Evolutionary conservation across 176 grass and related monocot genomes (phyloP).

Genomic region (Elaeis guineensis): DNA sequence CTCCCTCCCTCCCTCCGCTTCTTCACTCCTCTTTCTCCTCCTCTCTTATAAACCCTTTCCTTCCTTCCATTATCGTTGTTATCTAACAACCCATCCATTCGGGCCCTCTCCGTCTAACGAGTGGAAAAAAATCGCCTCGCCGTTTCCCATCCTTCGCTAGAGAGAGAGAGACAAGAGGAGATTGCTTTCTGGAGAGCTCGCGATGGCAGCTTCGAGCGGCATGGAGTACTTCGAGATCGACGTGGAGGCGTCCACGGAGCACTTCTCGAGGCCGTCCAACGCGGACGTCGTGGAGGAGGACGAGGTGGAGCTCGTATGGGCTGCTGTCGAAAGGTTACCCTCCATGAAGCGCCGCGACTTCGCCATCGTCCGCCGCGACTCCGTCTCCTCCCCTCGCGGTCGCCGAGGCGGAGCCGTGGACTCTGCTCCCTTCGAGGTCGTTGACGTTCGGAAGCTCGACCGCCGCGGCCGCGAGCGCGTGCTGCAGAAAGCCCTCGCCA

Average conservation of each 20-base stretch:
- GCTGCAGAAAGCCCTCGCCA: conserved; percentile 48
- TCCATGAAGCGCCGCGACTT: conserved; percentile 20
- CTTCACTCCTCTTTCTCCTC: no score
- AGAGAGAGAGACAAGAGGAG: no score
- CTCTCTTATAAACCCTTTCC: no score
- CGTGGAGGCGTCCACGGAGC: background rate
- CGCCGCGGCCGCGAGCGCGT: conserved; percentile 25
- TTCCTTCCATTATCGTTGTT: no score
- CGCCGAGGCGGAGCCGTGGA: no score
- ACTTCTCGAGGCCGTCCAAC: conserved; percentile 7
- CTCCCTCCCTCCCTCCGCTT: no score
- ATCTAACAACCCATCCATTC: no score
- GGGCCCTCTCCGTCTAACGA: no score
- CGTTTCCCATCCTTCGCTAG: no score
- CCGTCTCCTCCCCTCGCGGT: conserved; percentile 23
- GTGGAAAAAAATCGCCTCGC: no score
- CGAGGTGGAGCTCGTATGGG: conserved; percentile 55
- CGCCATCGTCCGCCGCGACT: conserved; percentile 8
- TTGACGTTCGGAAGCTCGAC: conserved; percentile 48
- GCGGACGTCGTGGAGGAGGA: conserved; percentile 14
- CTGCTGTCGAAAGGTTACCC: conserved; percentile 41
- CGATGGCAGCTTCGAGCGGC: conserved; percentile 22
- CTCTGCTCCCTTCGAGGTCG: conserved; percentile 11
- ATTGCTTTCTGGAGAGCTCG: no score
- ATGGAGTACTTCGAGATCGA: conserved; percentile 33